Conservation (phyloP, 2,329 filamentous ascomycete species). For the Tolypocladium tundrense region DNA sequence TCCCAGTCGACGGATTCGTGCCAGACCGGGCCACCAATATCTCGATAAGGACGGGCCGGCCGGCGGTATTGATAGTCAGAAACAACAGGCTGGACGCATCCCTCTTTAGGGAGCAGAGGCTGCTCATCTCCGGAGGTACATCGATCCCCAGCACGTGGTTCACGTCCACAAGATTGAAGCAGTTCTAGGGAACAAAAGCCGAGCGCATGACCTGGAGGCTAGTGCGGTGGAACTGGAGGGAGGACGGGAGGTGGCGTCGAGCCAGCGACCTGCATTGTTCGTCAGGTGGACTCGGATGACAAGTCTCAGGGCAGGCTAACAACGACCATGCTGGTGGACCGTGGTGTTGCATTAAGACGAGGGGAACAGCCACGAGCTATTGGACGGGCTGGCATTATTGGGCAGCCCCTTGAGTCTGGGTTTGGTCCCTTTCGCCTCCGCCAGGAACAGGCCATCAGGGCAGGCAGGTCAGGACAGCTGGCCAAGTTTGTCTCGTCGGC, state of each 20-base stretch:
- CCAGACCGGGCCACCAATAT: not conserved
- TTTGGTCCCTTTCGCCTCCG: not conserved
- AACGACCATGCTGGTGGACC: not conserved
- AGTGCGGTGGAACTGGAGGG: not conserved
- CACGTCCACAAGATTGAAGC: not conserved
- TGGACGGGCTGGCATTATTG: not conserved
- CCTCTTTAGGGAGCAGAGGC: not conserved
- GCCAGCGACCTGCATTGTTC: not conserved
- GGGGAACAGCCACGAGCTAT: not conserved
- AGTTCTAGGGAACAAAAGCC: not conserved
- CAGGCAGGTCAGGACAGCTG: not conserved
- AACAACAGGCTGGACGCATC: not conserved
- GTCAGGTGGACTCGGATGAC: not conserved
- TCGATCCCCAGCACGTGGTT: not conserved
- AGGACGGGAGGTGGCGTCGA: slow-evolving; percentile 1
- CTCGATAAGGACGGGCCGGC: not conserved
- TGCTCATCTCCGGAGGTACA: not conserved
- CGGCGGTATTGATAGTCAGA: not conserved
- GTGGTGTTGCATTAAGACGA: not conserved
- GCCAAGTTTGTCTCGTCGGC: not conserved
- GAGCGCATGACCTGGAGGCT: not conserved
- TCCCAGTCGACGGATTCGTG: not conserved
- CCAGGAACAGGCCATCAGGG: not conserved
- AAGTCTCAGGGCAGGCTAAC: not conserved
- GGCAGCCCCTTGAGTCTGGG: not conserved